These are phyloP conservation scores for Setomelanomma holmii DNA, from an alignment of 2,329 filamentous ascomycete genomes.

Conservation along the genomic window DNA sequence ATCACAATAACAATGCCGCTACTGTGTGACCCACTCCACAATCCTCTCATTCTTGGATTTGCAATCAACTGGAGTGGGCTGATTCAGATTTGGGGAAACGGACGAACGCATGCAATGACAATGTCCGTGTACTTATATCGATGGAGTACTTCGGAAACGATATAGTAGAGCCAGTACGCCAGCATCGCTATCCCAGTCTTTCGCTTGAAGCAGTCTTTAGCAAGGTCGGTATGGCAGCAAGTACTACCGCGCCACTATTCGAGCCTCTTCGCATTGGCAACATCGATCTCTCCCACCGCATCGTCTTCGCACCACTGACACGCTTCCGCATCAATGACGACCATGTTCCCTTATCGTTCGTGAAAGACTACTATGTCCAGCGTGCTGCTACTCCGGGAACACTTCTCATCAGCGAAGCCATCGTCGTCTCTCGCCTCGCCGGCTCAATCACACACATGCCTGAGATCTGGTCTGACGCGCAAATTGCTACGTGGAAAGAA, in stretches of 20 bases:
- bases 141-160: too few species aligned
- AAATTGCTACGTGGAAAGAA: constrained; percentile 63
- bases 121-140: neutral
- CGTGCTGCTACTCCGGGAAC: constrained; percentile 59
- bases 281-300: constrained; percentile 34
- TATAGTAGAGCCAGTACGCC: too few species aligned
- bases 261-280: constrained; percentile 37
- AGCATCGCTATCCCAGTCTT: too few species aligned
- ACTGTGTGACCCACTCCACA: neutral
- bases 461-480: constrained; percentile 59
- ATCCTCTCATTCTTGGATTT: neutral
- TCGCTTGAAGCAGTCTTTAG: too few species aligned
- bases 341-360: constrained; percentile 50
- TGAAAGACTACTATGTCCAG: constrained; percentile 61
- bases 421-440: constrained; percentile 56
- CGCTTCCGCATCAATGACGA: constrained; percentile 53
- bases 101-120: neutral
- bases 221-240: neutral
- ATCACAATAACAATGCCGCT: neutral
- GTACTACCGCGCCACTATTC: constrained; percentile 29
- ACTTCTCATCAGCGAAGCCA: constrained; percentile 65
- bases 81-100: neutral
- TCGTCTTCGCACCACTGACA: constrained; percentile 43
- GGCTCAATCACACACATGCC: constrained; percentile 61
- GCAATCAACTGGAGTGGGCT: neutral